These are phyloP conservation scores for Sanghuangporus sanghuang DNA, from an alignment of 1,284 basidiomycete genomes.

Conservation along the genomic window DNA sequence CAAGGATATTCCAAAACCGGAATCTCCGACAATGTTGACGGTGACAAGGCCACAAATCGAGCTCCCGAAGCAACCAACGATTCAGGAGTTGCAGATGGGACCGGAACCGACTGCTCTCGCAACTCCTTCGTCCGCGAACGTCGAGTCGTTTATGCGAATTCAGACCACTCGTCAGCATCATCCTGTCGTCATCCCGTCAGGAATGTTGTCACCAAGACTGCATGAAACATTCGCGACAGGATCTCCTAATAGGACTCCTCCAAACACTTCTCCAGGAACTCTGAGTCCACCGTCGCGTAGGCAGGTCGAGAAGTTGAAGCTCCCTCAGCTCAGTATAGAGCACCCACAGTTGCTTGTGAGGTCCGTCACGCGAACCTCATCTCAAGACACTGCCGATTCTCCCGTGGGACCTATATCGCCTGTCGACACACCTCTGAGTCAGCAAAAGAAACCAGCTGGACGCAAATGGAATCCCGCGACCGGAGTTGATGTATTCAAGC, in stretches of 20 bases:
- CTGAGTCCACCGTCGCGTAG: slow-evolving; percentile 21
- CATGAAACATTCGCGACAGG: slow-evolving; percentile 15
- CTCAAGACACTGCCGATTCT: slow-evolving; percentile 17
- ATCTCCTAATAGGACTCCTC: slow-evolving; percentile 15
- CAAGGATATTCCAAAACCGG: neutral
- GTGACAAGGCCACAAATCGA: neutral
- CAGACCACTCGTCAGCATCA: slow-evolving; percentile 3
- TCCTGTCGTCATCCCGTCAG: slow-evolving; percentile 4
- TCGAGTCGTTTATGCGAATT: slow-evolving; percentile 8
- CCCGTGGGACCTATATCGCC: slow-evolving; percentile 14
- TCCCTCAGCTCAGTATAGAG: slow-evolving; percentile 17
- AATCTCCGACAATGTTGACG: neutral
- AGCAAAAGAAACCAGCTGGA: slow-evolving; percentile 29
- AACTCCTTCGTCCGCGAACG: slow-evolving; percentile 5
- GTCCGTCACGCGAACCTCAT: slow-evolving; percentile 10
- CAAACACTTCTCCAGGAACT: slow-evolving; percentile 1
- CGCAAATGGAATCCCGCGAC: slow-evolving; percentile 77
- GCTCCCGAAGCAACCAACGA: slow-evolving; percentile 11
- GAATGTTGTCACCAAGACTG: slow-evolving; percentile 16
- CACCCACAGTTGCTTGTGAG: neutral
- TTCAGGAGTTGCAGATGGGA: slow-evolving; percentile 9
- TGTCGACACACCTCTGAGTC: slow-evolving; percentile 23
- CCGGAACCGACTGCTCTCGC: slow-evolving; percentile 10
- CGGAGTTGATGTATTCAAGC: slow-evolving; percentile 76
- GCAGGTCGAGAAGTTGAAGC: slow-evolving; percentile 6